Evolutionary conservation across 805 yeast genomes (phyloP), one percentile per base, ranked within the genome.

Genomic region (Schwanniomyces occidentalis): DNA sequence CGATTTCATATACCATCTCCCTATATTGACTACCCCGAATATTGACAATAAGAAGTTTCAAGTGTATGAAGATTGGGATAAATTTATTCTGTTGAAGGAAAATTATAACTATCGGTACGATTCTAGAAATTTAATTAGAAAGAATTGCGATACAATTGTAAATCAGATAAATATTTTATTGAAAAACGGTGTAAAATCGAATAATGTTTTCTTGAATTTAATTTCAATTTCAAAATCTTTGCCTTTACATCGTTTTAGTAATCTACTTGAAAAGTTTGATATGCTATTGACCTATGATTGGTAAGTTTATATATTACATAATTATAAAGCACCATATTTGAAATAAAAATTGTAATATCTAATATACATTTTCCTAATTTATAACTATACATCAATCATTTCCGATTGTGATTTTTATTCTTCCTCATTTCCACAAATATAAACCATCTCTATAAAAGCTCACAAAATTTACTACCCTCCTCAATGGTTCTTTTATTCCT

Each of bases 21-120:
- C 67, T 0, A 24, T 62, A 2, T 35, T 61, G 17, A 40, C 54
- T 6, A 50, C 66, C 2, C 69, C 67, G 1, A 46, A 44, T 13
- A 41, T 56, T 6, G 61, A 56, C 30, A 48, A 51, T 32, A 46
- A 42, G 26, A 39, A 44, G 18, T 46, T 24, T 32, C 32, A 32
- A 13, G 21, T n/a, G 24, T 18, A 15, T 2, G 30, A 22, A 4
- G 41, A 42, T 19, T 53, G 58, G 59, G 44, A 48, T 32, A 39
- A 35, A 18, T 41, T 38, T 33, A 48, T 58, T 8, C 42, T 40
- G 23, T 36, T 40, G 2, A 24, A 29, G 2, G 63, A 58, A 39
- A 37, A 37, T 20, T 58, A 58, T 33, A 31, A 40, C 4, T 51
- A 32, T 21, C 30, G 38, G 5, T 38, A 40, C 24, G 52, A 49